Base-by-base conservation (phyloP, 495 filamentous ascomycete species). In the Schizothecium vesticola region DNA sequence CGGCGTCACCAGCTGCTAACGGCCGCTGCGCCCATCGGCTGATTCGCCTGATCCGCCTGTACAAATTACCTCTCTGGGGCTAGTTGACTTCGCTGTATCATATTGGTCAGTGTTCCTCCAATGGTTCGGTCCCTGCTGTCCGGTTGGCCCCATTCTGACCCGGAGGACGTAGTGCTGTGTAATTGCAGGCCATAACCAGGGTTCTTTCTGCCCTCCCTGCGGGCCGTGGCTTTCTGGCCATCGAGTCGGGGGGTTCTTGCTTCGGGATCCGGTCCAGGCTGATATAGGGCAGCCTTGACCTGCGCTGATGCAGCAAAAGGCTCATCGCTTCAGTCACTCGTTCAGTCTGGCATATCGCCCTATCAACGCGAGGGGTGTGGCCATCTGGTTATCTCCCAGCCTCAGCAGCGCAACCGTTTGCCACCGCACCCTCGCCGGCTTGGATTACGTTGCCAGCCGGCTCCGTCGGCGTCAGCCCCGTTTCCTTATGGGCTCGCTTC, bases 31-130 rank as follows among this genome's bases (percentile, higher is more conserved):
- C 65, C 28, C 56, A 36, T 64, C 60, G 62, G 59, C 67, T 77
- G 66, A 77, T 79, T 79, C 65, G 74, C 62, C 62, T 28, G 43
- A 61, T 56, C 61, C 58, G 29, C 61, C 70, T 76, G 77, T 74
- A 72, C 77, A 75, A 74, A 77, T 75, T 75, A 63, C 72, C 73
- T 69, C 67, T 70, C 69, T 64, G 23, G 22, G 66, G 59, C 61
- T 65, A 36, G 28, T 63, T 58, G 62, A 57, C 66, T 75, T 73
- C 74, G 62, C 74, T 81, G 79, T 84, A 81, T 81, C 78, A 84
- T 83, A 84, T 81, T 83, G 80, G 81, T 84, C 77, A 82, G 81
- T 81, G 66, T 63, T 67, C 74, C 61, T 79, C 80, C 77, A 81
- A 78, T 79, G 68, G 73, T 65, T 57, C 55, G 26, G 60, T 56